Conservation (phyloP, 2,329 filamentous ascomycete species). For the Colletotrichum paranaense region DNA sequence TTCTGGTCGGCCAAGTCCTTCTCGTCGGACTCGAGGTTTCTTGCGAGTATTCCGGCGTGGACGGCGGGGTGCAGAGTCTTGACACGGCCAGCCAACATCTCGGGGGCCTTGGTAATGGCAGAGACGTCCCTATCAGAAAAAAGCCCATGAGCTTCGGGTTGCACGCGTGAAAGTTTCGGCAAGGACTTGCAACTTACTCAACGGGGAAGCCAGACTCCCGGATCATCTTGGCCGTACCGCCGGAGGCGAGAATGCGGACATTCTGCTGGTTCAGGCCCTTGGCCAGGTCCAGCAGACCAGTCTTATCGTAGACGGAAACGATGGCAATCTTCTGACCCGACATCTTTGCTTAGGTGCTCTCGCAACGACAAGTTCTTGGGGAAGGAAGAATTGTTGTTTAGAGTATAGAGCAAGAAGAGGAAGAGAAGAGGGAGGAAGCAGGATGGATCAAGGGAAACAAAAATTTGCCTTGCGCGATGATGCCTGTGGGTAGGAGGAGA, state of each 20-base stretch:
- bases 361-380: constrained; percentile 42
- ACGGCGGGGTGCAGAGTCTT: constrained; percentile 98
- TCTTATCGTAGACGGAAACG: constrained; percentile 99
- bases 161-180: neutral
- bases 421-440: neutral
- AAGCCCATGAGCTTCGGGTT: neutral
- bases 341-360: constrained; percentile 34
- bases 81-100: constrained; percentile 87
- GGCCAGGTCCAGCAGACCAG: constrained; percentile 89
- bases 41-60: constrained; percentile 90
- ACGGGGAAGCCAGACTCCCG: constrained; percentile 95
- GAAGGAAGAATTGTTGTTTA: constrained; percentile 12
- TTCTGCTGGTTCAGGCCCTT: constrained; percentile 90
- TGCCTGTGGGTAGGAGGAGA: constrained; percentile 25
- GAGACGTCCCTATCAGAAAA: constrained; percentile 81
- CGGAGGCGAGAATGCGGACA: constrained; percentile 93
- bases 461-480: constrained; percentile 31
- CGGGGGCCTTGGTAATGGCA: constrained; percentile 94
- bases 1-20: constrained; percentile 96
- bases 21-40: constrained; percentile 93
- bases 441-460: constrained; percentile 13
- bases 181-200: constrained; percentile 70
- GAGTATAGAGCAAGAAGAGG: neutral
- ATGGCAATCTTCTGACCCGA: constrained; percentile 77
- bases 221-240: constrained; percentile 95